A percentile compares a stretch with the other conserved stretches of the same genome.
phyloP scores from a whole-genome alignment of 1,284 basidiomycete genomes.

The Sporisorium sorghi region DNA sequence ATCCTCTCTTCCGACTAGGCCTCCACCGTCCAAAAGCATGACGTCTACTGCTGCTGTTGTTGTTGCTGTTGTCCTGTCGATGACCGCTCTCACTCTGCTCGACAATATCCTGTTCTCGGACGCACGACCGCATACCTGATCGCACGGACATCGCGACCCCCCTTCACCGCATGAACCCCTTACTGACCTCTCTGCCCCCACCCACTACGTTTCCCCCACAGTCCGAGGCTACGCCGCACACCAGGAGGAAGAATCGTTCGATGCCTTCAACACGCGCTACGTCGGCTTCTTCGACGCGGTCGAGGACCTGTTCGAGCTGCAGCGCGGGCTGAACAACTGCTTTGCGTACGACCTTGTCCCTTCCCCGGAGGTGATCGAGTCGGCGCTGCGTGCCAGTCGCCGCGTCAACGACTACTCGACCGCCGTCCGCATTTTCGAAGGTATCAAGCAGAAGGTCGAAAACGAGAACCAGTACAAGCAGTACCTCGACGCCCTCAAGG shows the following conservation, averaged over 20 bases:
- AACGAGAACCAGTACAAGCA: slow-evolving; percentile 68
- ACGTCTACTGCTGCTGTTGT: slow-evolving; percentile 1
- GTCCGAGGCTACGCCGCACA: slow-evolving; percentile 63
- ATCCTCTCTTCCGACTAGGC: not conserved
- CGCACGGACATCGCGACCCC: not conserved
- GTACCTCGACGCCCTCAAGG: slow-evolving; percentile 66
- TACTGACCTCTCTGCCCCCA: slow-evolving; percentile 10
- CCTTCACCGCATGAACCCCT: too few relatives aligned
- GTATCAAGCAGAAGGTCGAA: slow-evolving; percentile 69
- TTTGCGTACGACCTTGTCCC: slow-evolving; percentile 99
- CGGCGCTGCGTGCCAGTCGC: slow-evolving; percentile 86
- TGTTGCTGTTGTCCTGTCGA: not conserved
- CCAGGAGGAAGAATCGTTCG: slow-evolving; percentile 85
- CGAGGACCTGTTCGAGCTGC: slow-evolving; percentile 88
- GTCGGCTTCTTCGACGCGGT: slow-evolving; percentile 91
- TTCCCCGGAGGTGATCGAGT: slow-evolving; percentile 86
- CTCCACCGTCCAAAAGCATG: not conserved
- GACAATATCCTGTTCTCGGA: too few relatives aligned
- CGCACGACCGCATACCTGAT: slow-evolving; percentile 11
- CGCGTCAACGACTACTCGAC: slow-evolving; percentile 97
- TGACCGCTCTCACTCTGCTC: not conserved
- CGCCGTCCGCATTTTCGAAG: slow-evolving; percentile 89
- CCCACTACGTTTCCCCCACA: slow-evolving; percentile 22
- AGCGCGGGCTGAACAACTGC: slow-evolving; percentile 96
- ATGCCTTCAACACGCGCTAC: slow-evolving; percentile 92